Conservation (phyloP, 345 rosid species). For the Sonneratia caseolaris region DNA sequence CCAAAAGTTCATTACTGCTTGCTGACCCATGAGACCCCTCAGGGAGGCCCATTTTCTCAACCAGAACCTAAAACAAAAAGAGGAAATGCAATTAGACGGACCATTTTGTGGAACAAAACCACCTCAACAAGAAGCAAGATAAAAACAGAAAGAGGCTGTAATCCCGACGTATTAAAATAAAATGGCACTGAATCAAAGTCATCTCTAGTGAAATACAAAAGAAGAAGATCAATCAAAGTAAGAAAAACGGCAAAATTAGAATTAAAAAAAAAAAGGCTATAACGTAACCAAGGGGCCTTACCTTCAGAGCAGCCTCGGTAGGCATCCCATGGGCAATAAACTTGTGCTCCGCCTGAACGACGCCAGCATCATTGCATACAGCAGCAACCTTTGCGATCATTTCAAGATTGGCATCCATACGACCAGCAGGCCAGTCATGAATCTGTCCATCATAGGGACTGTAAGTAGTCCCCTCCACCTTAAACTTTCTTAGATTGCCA, state of each 20-base stretch:
- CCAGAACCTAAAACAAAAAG: constrained; percentile 38
- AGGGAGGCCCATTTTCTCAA: constrained; percentile 69
- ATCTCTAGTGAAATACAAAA: background rate
- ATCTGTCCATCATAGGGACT: constrained; percentile 51
- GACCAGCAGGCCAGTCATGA: constrained; percentile 45
- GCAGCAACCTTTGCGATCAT: constrained; percentile 54
- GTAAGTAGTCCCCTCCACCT: constrained; percentile 59
- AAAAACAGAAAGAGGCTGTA: background rate
- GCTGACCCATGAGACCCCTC: constrained; percentile 15
- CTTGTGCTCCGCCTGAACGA: constrained; percentile 38
- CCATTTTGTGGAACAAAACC: too few species aligned
- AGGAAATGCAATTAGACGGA: background rate
- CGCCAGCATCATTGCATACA: constrained; percentile 52
- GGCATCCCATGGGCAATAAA: constrained; percentile 56
- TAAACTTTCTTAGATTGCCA: constrained; percentile 34
- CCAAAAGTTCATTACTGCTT: constrained; percentile 18
- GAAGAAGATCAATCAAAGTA: background rate
- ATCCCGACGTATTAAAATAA: background rate
- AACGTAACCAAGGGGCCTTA: constrained; percentile 7
- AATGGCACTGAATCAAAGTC: background rate
- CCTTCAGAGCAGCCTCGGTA: constrained; percentile 72
- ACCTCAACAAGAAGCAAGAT: background rate
- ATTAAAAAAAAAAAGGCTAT: background rate
- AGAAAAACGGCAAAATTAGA: background rate
- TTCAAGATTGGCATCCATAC: constrained; percentile 57